Conservation (phyloP, 208 protist species). For the Herpetomonas muscarum region DNA sequence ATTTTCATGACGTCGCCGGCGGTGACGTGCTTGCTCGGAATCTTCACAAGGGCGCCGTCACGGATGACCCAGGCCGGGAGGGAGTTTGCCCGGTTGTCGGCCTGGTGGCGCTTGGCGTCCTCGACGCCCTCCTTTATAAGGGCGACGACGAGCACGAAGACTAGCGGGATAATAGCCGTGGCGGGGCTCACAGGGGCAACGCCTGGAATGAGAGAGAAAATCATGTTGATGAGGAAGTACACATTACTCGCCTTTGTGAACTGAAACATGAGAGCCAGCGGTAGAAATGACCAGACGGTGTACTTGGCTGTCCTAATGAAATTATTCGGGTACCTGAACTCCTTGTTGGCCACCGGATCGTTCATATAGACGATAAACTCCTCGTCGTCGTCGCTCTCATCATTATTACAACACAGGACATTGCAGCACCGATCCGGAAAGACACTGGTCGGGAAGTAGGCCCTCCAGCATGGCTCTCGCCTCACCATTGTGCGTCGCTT, state of each 20-base stretch:
- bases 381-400: constrained; percentile 34
- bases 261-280: constrained; percentile 91
- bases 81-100: constrained; percentile 79
- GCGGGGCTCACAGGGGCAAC: constrained; percentile 87
- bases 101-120: constrained; percentile 76
- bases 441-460: constrained; percentile 20
- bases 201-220: constrained; percentile 89
- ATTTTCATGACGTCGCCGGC: constrained; percentile 81
- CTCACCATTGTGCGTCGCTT: constrained; percentile 11
- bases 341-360: constrained; percentile 47
- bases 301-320: constrained; percentile 94
- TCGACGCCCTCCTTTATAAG: constrained; percentile 90
- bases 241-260: constrained; percentile 91
- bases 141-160: constrained; percentile 88
- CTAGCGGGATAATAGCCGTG: constrained; percentile 85
- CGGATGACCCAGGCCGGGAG: constrained; percentile 52
- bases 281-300: constrained; percentile 88
- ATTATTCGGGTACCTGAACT: constrained; percentile 78
- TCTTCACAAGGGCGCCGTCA: constrained; percentile 31
- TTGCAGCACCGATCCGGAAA: constrained; percentile 32
- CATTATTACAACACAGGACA: constrained; percentile 32
- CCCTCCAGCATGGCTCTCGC: constrained; percentile 16
- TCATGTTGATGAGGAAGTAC: constrained; percentile 94
- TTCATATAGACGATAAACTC: constrained; percentile 87
- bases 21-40: constrained; percentile 62